These are phyloP conservation scores for Pycnococcus provasolii DNA, from an alignment of 139 green algal species.

Conservation along the genomic window DNA sequence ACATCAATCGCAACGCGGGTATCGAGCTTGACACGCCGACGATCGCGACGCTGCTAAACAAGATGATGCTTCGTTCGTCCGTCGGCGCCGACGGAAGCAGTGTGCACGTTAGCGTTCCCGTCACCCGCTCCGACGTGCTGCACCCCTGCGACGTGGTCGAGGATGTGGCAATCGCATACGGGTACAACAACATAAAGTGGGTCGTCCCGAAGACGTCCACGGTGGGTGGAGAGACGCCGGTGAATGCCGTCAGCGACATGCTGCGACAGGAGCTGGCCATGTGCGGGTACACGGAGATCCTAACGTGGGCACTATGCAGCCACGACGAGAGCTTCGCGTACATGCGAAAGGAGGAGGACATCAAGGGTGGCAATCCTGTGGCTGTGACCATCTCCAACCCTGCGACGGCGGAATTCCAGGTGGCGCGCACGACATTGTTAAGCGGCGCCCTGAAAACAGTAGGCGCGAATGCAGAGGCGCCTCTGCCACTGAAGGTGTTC, in stretches of 20 bases:
- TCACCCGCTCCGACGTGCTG: slow-evolving; percentile 83
- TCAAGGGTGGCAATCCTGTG: slow-evolving; percentile 12
- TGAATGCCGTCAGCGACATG: slow-evolving; percentile 83
- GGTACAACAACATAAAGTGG: slow-evolving; percentile 90
- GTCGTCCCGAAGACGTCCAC: slow-evolving; percentile 52
- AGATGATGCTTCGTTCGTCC: slow-evolving; percentile 68
- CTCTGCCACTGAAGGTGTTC: slow-evolving; percentile 82
- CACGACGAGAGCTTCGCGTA: slow-evolving; percentile 75
- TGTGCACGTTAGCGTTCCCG: slow-evolving; percentile 45
- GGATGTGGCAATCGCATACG: slow-evolving; percentile 95
- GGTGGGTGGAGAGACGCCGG: slow-evolving; percentile 67
- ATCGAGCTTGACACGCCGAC: slow-evolving; percentile 40
- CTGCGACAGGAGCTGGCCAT: slow-evolving; percentile 72
- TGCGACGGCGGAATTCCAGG: slow-evolving; percentile 78
- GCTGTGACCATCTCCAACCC: slow-evolving; percentile 88
- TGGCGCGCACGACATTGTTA: slow-evolving; percentile 52
- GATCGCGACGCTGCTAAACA: slow-evolving; percentile 57
- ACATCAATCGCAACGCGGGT: slow-evolving; percentile 76
- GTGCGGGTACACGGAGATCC: slow-evolving; percentile 69
- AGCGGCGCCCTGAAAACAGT: slow-evolving; percentile 84
- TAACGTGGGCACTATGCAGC: slow-evolving; percentile 79
- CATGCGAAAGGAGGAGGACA: slow-evolving; percentile 56
- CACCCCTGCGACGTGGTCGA: slow-evolving; percentile 93
- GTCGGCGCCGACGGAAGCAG: slow-evolving; percentile 18
- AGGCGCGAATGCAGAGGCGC: slow-evolving; percentile 76